Percentiles rank a stretch among this genome's conserved stretches.
Conservation (phyloP, 345 rosid species). For the Pistacia integerrima region DNA sequence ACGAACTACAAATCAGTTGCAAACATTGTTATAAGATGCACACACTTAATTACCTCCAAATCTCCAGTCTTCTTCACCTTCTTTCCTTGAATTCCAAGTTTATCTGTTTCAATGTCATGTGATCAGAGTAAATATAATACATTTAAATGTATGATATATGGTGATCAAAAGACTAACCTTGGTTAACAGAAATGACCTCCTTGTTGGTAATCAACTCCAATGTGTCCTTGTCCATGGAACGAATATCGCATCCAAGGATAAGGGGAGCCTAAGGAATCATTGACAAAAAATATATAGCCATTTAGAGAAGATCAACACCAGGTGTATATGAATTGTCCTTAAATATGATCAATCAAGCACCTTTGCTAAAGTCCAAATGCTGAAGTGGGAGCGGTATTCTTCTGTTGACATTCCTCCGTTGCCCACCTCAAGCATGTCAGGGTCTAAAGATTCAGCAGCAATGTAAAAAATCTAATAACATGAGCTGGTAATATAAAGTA, state of each 20-base stretch:
- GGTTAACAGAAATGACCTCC: conserved; percentile 46
- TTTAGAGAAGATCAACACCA: too few species aligned
- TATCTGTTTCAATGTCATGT: conserved; percentile 16
- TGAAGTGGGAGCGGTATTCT: conserved; percentile 38
- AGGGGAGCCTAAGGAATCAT: conserved; percentile 31
- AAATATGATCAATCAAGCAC: not conserved
- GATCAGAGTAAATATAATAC: too few species aligned
- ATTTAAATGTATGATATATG: too few species aligned
- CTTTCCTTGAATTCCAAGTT: conserved; percentile 45
- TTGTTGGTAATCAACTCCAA: conserved; percentile 28
- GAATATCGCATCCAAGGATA: conserved; percentile 33
- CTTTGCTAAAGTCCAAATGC: conserved; percentile 41
- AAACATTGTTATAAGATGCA: too few species aligned
- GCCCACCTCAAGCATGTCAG: conserved; percentile 46
- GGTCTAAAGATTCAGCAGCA: conserved; percentile 23
- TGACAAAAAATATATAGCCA: not conserved
- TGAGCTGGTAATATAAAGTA: not conserved
- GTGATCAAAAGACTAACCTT: conserved; percentile 26
- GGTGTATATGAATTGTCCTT: too few species aligned
- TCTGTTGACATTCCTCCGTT: conserved; percentile 37
- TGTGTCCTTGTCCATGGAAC: conserved; percentile 32
- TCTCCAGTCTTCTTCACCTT: conserved; percentile 32
- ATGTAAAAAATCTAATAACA: not conserved
- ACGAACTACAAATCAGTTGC: too few species aligned
- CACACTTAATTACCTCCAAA: conserved; percentile 17